Conservation (phyloP, 345 rosid species). For the Populus tremula region DNA sequence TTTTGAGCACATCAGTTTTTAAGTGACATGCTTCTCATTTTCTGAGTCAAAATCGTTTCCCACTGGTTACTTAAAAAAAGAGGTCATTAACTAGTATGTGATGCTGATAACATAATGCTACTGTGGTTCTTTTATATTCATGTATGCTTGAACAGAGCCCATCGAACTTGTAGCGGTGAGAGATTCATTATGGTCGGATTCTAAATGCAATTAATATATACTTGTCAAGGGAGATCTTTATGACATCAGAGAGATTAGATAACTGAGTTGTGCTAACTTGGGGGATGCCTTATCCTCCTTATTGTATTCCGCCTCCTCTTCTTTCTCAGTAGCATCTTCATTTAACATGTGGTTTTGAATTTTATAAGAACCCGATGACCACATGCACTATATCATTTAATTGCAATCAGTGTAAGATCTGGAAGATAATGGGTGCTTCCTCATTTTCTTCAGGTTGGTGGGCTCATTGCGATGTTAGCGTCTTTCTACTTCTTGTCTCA, state of each 20-base stretch:
- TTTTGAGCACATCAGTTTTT: not conserved
- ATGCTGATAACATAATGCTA: not conserved
- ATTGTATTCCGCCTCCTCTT: too few relatives aligned
- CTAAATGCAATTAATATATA: not conserved
- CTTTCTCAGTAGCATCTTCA: too few relatives aligned
- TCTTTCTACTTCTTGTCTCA: constrained; percentile 86
- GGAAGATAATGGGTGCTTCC: constrained; percentile 5
- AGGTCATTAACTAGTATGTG: not conserved
- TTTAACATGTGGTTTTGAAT: too few relatives aligned
- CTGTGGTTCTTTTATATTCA: not conserved
- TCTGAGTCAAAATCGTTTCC: not conserved
- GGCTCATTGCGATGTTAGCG: constrained; percentile 81
- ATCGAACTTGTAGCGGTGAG: not conserved
- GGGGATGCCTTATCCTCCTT: too few relatives aligned
- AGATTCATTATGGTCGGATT: not conserved
- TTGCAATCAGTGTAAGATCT: not conserved
- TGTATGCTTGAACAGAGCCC: not conserved
- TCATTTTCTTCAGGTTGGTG: constrained; percentile 64
- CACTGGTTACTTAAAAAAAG: too few relatives aligned
- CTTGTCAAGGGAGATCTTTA: too few relatives aligned
- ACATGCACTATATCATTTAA: too few relatives aligned
- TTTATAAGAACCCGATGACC: too few relatives aligned
- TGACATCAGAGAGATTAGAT: too few relatives aligned
- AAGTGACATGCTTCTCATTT: not conserved
- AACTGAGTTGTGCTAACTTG: too few relatives aligned